Evolutionary conservation across 2,329 filamentous ascomycete genomes (phyloP).

Genomic region (Coleophoma cylindrospora): DNA sequence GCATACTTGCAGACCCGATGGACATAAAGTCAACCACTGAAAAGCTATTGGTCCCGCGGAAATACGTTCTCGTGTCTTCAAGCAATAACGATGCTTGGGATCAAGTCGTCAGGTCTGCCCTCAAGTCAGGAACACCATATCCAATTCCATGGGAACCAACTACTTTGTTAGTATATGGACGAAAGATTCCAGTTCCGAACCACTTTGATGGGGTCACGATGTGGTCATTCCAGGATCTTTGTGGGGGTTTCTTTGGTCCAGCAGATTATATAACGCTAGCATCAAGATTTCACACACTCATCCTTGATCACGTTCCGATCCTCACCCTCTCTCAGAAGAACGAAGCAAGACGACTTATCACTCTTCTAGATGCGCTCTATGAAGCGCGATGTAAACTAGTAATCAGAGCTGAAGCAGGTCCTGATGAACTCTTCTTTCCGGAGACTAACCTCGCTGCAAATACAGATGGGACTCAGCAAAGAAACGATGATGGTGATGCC

Average conservation of each 20-base stretch:
- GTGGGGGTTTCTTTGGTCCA: slow-evolving; percentile 61
- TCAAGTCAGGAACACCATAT: slow-evolving; percentile 12
- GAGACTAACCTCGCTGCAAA: slow-evolving; percentile 31
- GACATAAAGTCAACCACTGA: slow-evolving; percentile 1
- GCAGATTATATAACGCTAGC: slow-evolving; percentile 81
- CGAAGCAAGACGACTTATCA: slow-evolving; percentile 76
- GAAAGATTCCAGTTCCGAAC: slow-evolving; percentile 53
- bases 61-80: slow-evolving; percentile 18
- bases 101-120: slow-evolving; percentile 10
- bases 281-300: slow-evolving; percentile 73
- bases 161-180: slow-evolving; percentile 54
- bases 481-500: slow-evolving; percentile 37
- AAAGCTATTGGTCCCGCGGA: slow-evolving; percentile 14
- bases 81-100: slow-evolving; percentile 19
- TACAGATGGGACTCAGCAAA: slow-evolving; percentile 11
- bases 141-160: slow-evolving; percentile 37
- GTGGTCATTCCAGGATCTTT: slow-evolving; percentile 67
- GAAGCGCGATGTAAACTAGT: slow-evolving; percentile 76
- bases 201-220: slow-evolving; percentile 52
- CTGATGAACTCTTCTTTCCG: slow-evolving; percentile 76
- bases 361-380: slow-evolving; percentile 73
- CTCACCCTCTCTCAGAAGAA: slow-evolving; percentile 68
- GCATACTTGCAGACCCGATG: background rate
- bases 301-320: slow-evolving; percentile 65
- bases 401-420: slow-evolving; percentile 60